Evolutionary conservation across 2,329 filamentous ascomycete species (phyloP), one percentile per base, ranked within the genome.

Genomic region (Penicillium sp.): DNA sequence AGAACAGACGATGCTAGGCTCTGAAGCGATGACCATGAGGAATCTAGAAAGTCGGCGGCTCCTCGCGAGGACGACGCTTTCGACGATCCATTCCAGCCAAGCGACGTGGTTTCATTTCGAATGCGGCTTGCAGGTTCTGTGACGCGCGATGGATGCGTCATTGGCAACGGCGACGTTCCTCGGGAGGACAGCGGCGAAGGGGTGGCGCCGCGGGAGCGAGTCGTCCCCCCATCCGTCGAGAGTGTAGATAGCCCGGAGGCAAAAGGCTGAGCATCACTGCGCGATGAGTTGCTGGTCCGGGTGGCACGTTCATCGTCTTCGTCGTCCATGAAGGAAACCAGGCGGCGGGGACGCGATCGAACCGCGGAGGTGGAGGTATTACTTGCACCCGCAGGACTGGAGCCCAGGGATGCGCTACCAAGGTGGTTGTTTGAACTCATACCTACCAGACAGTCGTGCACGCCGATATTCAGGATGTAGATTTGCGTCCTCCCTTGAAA

Each of bases 21-120:
- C 48, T 71, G 67, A 31, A 72, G 52, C 11, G 69, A 71, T n/a
- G 68, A 67, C 69, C 69, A 73, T 3, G 67, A 64, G 16, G 65
- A 63, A 39, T 69, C 68, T 47, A 70, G 57, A 35, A 70, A 60
- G 48, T 64, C 60, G 31, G 60, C 42, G 14, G 58, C 51, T 30
- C 51, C 46, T 27, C 48, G 49, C 23, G 54, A 55, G 26, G 54
- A 52, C 7, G 56, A 47, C 16, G 54, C 37, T 36, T 56, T 40
- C 33, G 38, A 43, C 31, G 51, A 40, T 28, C 47, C 42, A 42
- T 56, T 39, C 51, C 50, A 40, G 42, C 54, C 55, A 41, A 56
- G 42, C 7, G 59, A 52, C 33, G 39, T 40, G 13, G 37, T 25
- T 9, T 50, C 52, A 30, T 51, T 55, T 13, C 43, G 41, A 33